Evolutionary conservation across 208 protist genomes (phyloP).

Genomic region (Leishmania mexicana): DNA sequence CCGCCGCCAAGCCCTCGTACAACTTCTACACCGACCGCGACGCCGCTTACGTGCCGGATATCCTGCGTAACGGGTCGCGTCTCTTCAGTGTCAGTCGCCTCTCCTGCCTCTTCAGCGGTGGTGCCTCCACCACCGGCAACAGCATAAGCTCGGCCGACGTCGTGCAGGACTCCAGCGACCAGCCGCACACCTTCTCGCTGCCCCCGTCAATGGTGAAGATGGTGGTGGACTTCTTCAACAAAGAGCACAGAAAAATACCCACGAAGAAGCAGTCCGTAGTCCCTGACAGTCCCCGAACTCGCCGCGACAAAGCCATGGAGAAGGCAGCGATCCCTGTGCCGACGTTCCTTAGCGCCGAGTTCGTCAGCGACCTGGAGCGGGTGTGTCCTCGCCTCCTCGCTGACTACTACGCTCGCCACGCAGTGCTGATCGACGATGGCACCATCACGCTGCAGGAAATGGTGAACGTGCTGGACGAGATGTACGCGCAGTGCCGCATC

Average conservation of each 20-base stretch:
- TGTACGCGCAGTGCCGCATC: slow-evolving; percentile 62
- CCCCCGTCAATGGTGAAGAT: slow-evolving; percentile 57
- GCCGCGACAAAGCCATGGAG: slow-evolving; percentile 65
- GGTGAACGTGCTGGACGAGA: slow-evolving; percentile 85
- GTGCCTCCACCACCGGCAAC: slow-evolving; percentile 11
- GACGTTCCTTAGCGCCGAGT: slow-evolving; percentile 56
- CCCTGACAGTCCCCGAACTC: slow-evolving; percentile 59
- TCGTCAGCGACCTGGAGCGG: slow-evolving; percentile 62
- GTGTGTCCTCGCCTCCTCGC: slow-evolving; percentile 53
- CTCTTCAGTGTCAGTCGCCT: slow-evolving; percentile 61
- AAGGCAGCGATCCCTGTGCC: slow-evolving; percentile 58
- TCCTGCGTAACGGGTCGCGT: slow-evolving; percentile 71
- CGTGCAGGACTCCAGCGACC: slow-evolving; percentile 34
- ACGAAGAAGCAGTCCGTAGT: slow-evolving; percentile 57
- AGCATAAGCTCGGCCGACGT: slow-evolving; percentile 2
- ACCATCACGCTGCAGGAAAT: slow-evolving; percentile 88
- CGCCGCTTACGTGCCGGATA: slow-evolving; percentile 67
- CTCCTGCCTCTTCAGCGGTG: slow-evolving; percentile 11
- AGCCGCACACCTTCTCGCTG: slow-evolving; percentile 56
- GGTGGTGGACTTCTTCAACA: slow-evolving; percentile 71
- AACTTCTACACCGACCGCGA: slow-evolving; percentile 72
- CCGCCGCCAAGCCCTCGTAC: slow-evolving; percentile 40
- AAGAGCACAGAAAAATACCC: slow-evolving; percentile 51
- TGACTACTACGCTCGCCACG: slow-evolving; percentile 65
- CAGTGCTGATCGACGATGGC: slow-evolving; percentile 71